Percentiles rank a stretch among this genome's conserved stretches.
These are phyloP conservation scores for Capsella bursapastoris DNA, from an alignment of 345 rosid species.

Conservation along the genomic window DNA sequence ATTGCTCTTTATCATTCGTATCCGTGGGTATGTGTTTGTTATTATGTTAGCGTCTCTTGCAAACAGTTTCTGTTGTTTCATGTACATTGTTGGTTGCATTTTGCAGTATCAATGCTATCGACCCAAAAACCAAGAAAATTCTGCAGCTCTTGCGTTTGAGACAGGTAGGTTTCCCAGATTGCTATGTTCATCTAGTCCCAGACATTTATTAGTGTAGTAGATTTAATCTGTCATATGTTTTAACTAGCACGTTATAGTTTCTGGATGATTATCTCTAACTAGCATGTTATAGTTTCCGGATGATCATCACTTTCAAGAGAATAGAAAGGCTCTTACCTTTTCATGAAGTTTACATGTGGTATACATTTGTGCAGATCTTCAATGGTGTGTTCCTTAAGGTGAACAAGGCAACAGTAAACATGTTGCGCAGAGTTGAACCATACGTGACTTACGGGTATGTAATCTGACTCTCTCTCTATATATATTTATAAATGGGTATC, in stretches of 20 bases:
- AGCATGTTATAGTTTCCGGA: not conserved
- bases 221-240: not conserved
- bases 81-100: not conserved
- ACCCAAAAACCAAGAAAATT: constrained; percentile 57
- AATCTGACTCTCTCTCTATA: not conserved
- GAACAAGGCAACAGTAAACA: constrained; percentile 52
- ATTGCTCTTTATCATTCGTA: constrained; percentile 73
- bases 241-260: too few relatives aligned
- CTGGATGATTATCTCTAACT: not conserved
- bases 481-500: not conserved
- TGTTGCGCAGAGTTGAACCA: constrained; percentile 89
- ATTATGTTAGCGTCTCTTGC: not conserved
- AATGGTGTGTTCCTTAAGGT: constrained; percentile 90
- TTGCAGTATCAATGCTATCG: constrained; percentile 81
- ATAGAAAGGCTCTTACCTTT: not conserved
- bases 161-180: constrained; percentile 53
- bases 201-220: not conserved
- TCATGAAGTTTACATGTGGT: constrained; percentile 15
- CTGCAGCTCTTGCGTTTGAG: constrained; percentile 82
- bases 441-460: constrained; percentile 85
- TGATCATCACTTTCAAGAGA: not conserved
- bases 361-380: constrained; percentile 56
- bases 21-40: constrained; percentile 66
- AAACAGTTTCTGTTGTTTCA: not conserved
- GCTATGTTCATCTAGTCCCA: not conserved